Conservation (phyloP, 306 rosid species). For the Prosopis cineraria region DNA sequence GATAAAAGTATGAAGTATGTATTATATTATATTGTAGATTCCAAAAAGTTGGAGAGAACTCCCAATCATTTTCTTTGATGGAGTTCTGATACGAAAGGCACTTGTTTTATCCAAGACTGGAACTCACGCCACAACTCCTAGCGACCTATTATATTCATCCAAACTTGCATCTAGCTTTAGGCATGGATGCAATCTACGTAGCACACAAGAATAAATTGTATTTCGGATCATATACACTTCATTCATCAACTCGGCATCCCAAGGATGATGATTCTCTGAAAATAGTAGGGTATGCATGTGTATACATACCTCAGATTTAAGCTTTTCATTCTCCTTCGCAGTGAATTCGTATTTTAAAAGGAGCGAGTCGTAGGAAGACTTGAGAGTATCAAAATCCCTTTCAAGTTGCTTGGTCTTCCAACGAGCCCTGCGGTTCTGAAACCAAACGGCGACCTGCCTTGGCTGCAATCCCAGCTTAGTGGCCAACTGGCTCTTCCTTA, state of each 20-base stretch:
- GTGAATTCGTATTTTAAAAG: slow-evolving; percentile 65
- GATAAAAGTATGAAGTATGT: not conserved
- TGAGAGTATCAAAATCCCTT: slow-evolving; percentile 88
- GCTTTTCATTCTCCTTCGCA: slow-evolving; percentile 81
- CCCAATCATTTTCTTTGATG: slow-evolving; percentile 30
- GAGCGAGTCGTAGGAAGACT: slow-evolving; percentile 81
- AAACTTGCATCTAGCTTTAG: slow-evolving; percentile 31
- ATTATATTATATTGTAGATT: not conserved
- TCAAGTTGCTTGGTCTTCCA: slow-evolving; percentile 99
- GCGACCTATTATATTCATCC: slow-evolving; percentile 23
- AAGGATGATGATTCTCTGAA: slow-evolving; percentile 12
- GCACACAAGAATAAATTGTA: not conserved
- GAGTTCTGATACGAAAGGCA: slow-evolving; percentile 52
- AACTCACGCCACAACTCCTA: slow-evolving; percentile 33
- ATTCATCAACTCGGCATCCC: slow-evolving; percentile 1
- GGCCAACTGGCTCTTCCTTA: slow-evolving; percentile 83
- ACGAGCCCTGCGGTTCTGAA: slow-evolving; percentile 96
- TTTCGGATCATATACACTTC: not conserved
- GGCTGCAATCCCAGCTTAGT: slow-evolving; percentile 96
- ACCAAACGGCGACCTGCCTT: slow-evolving; percentile 98
- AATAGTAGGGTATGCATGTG: not conserved
- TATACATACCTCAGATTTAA: slow-evolving; percentile 77
- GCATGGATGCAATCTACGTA: slow-evolving; percentile 19
- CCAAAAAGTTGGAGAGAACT: not conserved
- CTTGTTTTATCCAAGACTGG: slow-evolving; percentile 39